These are phyloP conservation scores for Dothidotthia symphoricarpi DNA, from an alignment of 2,329 filamentous ascomycete species.

Conservation along the genomic window DNA sequence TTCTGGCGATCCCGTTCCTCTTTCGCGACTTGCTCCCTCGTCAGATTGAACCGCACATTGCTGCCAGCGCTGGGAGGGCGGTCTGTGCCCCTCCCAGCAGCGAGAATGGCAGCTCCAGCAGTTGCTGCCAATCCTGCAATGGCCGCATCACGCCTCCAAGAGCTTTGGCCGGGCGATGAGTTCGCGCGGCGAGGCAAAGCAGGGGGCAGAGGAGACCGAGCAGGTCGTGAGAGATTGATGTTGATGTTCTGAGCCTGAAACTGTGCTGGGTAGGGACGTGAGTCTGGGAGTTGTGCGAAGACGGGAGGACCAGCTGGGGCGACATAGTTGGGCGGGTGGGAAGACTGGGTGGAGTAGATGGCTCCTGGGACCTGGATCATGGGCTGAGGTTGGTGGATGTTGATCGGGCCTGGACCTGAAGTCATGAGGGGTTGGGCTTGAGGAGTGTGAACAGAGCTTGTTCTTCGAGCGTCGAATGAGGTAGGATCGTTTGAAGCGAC, in stretches of 20 bases:
- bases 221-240: conserved; percentile 18
- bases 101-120: conserved; percentile 44
- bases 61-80: conserved; percentile 35
- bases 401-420: conserved; percentile 52
- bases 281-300: conserved; percentile 34
- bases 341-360: conserved; percentile 54
- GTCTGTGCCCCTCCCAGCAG: conserved; percentile 25
- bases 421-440: conserved; percentile 31
- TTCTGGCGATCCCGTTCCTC: conserved; percentile 43
- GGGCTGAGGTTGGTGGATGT: conserved; percentile 83
- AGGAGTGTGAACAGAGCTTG: conserved; percentile 49
- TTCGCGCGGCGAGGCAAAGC: conserved; percentile 44
- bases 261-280: conserved; percentile 20
- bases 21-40: conserved; percentile 55
- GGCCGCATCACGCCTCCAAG: conserved; percentile 44
- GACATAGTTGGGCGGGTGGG: conserved; percentile 42
- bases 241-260: conserved; percentile 22
- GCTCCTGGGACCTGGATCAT: conserved; percentile 68
- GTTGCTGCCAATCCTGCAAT: conserved; percentile 46
- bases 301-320: conserved; percentile 44
- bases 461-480: conserved; percentile 58
- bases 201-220: conserved; percentile 19
- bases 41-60: conserved; percentile 58
- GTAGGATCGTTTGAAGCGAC: conserved; percentile 64
- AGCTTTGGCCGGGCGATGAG: conserved; percentile 47